A percentile compares a stretch with the other conserved stretches of the same genome.
These are phyloP conservation scores for Pleurotus sapidus DNA, from an alignment of 768 basidiomycete species.

Conservation along the genomic window DNA sequence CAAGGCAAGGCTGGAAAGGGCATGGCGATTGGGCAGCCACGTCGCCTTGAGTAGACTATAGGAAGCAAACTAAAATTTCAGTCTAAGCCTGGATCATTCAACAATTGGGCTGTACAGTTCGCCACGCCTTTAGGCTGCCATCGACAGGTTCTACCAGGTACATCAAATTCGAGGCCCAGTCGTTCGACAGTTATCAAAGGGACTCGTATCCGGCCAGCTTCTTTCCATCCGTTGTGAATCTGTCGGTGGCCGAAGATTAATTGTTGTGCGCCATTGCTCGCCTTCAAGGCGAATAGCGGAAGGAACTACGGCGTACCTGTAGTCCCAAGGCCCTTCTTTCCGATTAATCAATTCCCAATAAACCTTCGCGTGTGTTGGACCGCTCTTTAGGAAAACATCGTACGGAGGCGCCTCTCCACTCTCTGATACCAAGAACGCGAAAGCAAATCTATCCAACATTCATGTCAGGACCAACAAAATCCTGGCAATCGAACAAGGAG, in stretches of 20 bases:
- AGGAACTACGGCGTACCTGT: conserved; percentile 24
- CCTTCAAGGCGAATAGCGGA: neutral
- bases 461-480: neutral
- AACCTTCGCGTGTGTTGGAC: conserved; percentile 21
- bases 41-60: too few relatives aligned
- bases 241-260: too few relatives aligned
- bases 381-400: conserved; percentile 19
- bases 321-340: conserved; percentile 17
- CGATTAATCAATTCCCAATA: conserved; percentile 23
- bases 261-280: neutral
- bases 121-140: too few relatives aligned
- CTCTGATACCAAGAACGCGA: conserved; percentile 21
- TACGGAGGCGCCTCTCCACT: conserved; percentile 12
- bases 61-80: too few relatives aligned
- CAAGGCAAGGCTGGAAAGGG: too few relatives aligned
- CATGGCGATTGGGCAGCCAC: too few relatives aligned
- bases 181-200: too few relatives aligned
- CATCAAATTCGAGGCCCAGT: too few relatives aligned
- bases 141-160: too few relatives aligned
- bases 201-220: neutral
- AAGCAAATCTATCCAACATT: conserved; percentile 21
- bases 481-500: neutral
- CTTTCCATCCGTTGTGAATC: neutral
- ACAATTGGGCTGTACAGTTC: too few relatives aligned
- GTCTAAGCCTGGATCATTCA: too few relatives aligned